phyloP scores from a whole-genome alignment of 2,329 filamentous ascomycete genomes.

The Trichoderma koningiopsis region DNA sequence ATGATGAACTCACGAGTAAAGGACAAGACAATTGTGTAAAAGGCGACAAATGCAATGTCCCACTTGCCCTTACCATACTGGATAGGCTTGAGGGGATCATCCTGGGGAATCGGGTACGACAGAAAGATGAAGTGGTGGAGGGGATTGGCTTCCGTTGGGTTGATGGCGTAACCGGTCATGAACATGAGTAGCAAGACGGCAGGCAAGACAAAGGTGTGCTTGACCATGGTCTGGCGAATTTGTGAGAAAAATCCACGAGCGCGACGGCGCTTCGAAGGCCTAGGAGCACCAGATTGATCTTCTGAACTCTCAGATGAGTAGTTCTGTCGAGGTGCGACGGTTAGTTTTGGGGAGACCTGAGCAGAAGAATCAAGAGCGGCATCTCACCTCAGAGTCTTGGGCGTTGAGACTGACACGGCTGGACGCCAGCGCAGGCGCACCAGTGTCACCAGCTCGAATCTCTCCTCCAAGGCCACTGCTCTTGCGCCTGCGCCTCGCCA shows the following conservation, averaged over 20 bases:
- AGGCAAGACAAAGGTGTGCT: constrained; percentile 66
- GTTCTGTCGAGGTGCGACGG: constrained; percentile 14
- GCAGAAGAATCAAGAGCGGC: constrained; percentile 22
- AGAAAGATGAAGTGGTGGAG: constrained; percentile 84
- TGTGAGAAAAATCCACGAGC: constrained; percentile 51
- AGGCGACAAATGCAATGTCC: constrained; percentile 84
- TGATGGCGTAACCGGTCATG: constrained; percentile 69
- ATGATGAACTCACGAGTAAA: constrained; percentile 96
- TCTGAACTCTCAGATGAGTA: constrained; percentile 15
- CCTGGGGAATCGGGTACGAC: constrained; percentile 71
- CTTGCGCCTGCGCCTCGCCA: constrained; percentile 54
- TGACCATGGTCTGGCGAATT: constrained; percentile 58
- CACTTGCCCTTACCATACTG: constrained; percentile 89
- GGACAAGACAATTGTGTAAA: constrained; percentile 86
- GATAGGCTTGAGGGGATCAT: constrained; percentile 46
- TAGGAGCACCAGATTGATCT: constrained; percentile 31
- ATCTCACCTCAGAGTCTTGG: constrained; percentile 28
- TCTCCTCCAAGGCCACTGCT: constrained; percentile 58
- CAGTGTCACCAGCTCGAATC: constrained; percentile 58
- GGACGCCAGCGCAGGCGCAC: constrained; percentile 56
- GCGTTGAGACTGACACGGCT: constrained; percentile 50
- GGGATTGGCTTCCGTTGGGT: constrained; percentile 77
- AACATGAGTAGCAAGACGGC: constrained; percentile 67
- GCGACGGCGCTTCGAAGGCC: constrained; percentile 57
- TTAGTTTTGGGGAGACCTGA: neutral